Conservation (phyloP, 2,329 filamentous ascomycete genomes). For the Fusarium oligoseptatum region DNA sequence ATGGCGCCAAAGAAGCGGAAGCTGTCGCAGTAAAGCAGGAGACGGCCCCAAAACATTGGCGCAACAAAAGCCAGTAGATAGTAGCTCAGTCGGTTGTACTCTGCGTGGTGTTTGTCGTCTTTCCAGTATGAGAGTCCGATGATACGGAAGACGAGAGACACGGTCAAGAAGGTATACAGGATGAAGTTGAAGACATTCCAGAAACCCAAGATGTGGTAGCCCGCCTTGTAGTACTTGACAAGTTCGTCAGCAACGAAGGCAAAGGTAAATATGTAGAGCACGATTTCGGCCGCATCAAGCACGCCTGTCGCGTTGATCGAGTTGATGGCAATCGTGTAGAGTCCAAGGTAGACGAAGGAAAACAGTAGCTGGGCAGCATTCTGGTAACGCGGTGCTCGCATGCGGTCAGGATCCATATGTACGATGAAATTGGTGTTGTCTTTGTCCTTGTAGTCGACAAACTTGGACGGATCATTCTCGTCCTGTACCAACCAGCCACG, state of each 20-base stretch:
- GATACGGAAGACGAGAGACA: slow-evolving; percentile 84
- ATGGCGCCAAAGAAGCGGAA: slow-evolving; percentile 98
- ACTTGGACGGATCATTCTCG: slow-evolving; percentile 88
- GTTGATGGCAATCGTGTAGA: slow-evolving; percentile 94
- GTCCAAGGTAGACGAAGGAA: slow-evolving; percentile 82
- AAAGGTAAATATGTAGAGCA: slow-evolving; percentile 91
- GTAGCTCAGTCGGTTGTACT: slow-evolving; percentile 87
- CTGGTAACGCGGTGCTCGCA: slow-evolving; percentile 93
- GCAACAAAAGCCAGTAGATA: slow-evolving; percentile 94
- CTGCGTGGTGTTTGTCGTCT: slow-evolving; percentile 59
- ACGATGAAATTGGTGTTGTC: slow-evolving; percentile 81
- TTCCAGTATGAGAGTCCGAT: slow-evolving; percentile 77
- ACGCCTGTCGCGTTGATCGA: slow-evolving; percentile 89
- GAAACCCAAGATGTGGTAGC: slow-evolving; percentile 90
- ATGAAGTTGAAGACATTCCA: slow-evolving; percentile 96
- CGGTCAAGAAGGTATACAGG: slow-evolving; percentile 82
- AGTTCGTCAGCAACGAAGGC: slow-evolving; percentile 92
- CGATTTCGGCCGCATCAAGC: slow-evolving; percentile 83
- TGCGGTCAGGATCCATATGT: slow-evolving; percentile 93
- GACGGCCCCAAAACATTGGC: slow-evolving; percentile 95
- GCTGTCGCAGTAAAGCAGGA: slow-evolving; percentile 92
- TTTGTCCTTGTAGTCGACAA: slow-evolving; percentile 88
- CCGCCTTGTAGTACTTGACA: slow-evolving; percentile 93
- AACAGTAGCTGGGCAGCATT: slow-evolving; percentile 90
- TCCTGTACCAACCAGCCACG: slow-evolving; percentile 97